phyloP scores from a whole-genome alignment of 1,284 basidiomycete genomes.

The Ceratobasidium papillatum region DNA sequence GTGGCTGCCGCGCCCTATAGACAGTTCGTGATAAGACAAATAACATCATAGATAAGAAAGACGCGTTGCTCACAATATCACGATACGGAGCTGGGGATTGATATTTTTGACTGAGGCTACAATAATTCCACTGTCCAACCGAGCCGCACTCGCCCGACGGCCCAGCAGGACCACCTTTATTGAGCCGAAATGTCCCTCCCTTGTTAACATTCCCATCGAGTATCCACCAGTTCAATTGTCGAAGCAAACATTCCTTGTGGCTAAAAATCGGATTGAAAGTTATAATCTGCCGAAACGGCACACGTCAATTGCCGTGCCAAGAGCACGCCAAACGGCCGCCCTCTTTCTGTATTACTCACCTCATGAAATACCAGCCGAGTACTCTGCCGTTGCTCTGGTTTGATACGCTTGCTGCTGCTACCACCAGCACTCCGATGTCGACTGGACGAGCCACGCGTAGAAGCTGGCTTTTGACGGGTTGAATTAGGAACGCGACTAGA shows the following conservation, averaged over 20 bases:
- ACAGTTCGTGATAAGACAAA: neutral
- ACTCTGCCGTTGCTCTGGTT: constrained; percentile 17
- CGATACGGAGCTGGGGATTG: constrained; percentile 15
- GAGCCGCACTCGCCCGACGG: constrained; percentile 30
- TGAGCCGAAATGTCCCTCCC: constrained; percentile 9
- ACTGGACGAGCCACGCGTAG: constrained; percentile 11
- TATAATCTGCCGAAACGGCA: constrained; percentile 7
- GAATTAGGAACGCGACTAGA: neutral
- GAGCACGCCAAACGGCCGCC: neutral
- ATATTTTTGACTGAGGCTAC: neutral
- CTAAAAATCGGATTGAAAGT: constrained; percentile 27
- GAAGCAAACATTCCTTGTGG: constrained; percentile 26
- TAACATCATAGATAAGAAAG: neutral
- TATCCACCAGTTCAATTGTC: constrained; percentile 37
- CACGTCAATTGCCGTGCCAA: neutral
- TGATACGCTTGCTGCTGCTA: neutral
- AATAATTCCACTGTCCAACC: constrained; percentile 26
- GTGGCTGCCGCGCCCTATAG: constrained; percentile 7
- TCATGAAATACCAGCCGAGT: constrained; percentile 9
- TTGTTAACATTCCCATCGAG: constrained; percentile 5
- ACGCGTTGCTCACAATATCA: constrained; percentile 4
- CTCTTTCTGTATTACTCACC: no score
- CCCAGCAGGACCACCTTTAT: constrained; percentile 34
- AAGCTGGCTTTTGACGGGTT: neutral
- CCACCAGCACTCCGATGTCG: neutral